Base-by-base conservation (phyloP, 331 rosid genomes). In the Cydonia oblonga region DNA sequence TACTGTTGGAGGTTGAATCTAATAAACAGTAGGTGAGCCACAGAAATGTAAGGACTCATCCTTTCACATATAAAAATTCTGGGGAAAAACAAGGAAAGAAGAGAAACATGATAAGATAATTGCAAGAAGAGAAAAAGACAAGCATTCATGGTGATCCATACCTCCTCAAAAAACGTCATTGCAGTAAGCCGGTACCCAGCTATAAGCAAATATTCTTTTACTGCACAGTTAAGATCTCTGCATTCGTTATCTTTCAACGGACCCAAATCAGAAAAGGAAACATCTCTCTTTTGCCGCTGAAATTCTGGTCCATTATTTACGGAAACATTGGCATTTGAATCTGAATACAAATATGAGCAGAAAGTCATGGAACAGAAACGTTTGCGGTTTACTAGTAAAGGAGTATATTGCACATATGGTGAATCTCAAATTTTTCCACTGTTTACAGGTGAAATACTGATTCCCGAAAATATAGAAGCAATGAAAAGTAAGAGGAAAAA, bases 141-240 rank as follows among this genome's bases (percentile, higher is more conserved):
- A 59, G 32, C 18, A 23, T 2, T 20, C 33, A 20, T 52, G 56
- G 66, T 62, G 32, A 69, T 71, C 38, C 84, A 80, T 83, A 87
- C 99, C 96, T 95, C 99, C 81, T 95, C 99, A 76, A 88, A 95
- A 86, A 95, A 91, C 29, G 99, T 95, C 99, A 95, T 89, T 74
- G 96, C 99, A 64, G 99, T 91, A 46, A 95, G 93, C 76, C 96
- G 92, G 75, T 95, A 95, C 24, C 99, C 99, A 11, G 99, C 99
- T 53, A 87, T 38, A 61, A 95, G 96, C 84, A 95, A 86, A 80
- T 95, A 95, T 84, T 95, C 96, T 85, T 95, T 95, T 65, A 95
- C 88, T n/a, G 97, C 99, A 79, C 96, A 89, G 75, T 95, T 91
- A 68, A 95, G 96, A 88, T 95, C 96, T 70, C 42, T 84, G 24